Evolutionary conservation across 768 basidiomycete species (phyloP), one percentile per base, ranked within the genome.

Genomic region (Tylopilus sp.): DNA sequence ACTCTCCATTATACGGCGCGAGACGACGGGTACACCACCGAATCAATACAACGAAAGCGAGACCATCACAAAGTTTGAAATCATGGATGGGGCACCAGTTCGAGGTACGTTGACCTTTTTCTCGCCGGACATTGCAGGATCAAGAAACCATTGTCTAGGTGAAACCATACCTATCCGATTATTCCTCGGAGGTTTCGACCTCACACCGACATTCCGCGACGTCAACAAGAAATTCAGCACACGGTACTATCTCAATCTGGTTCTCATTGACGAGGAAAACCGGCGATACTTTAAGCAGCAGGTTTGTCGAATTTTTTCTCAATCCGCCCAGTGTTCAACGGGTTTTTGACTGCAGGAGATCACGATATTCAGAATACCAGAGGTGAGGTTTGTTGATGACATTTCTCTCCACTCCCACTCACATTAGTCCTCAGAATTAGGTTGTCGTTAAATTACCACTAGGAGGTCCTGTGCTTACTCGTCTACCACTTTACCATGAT

Each of bases 191-290:
- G 97, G 97, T 4, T 99, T 98, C 68, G 97, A 99, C 70, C 76
- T 99, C 50, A 98, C 97, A 1, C 97, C 97, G 3, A 99, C 97
- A 17, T 98, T 98, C 82, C 83, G 97, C 21, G 95, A 98, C 58
- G 92, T 98, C 56, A 98, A 98, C 80, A 98, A 99, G 80, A 98
- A 95, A 73, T 99, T 99, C 72, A 93, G 89, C 67, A 89, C 89
- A 36, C 79, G 97, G 52, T 99, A 98, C 71, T 98, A 98, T 70
- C 82, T 98, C 57, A 99, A 99, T 67, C 76, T 98, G 26, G 97
- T 99, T 4, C 80, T 98, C 48, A 92, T 98, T 47, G 97, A 98
- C 67, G 95, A 98, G 68, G 95, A 98, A 77, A 98, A 98, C 71
- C 78, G 95, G 62, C 78, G 95, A 57, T 98, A 97, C 71, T 98